These are phyloP conservation scores for Coccomyxa subellipsoidea DNA, from an alignment of 163 green algal species.

Conservation along the genomic window DNA sequence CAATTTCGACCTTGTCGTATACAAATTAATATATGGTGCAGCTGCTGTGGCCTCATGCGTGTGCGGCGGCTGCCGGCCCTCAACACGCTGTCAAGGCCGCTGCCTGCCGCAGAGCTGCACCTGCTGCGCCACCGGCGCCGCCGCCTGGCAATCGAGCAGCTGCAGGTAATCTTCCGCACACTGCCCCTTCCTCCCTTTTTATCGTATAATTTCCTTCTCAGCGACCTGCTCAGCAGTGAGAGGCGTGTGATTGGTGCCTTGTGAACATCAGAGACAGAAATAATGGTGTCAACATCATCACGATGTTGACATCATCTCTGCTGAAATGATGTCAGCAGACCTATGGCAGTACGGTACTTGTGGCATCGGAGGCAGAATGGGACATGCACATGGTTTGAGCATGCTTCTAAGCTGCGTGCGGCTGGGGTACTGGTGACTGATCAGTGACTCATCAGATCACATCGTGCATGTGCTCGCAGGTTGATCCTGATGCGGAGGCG, in stretches of 20 bases:
- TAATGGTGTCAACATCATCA: no score
- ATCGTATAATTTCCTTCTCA: not conserved
- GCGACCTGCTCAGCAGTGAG: not conserved
- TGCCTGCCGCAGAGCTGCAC: constrained; percentile 35
- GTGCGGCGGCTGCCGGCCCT: constrained; percentile 41
- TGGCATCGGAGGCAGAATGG: no score
- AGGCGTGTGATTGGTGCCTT: not conserved
- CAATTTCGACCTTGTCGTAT: not conserved
- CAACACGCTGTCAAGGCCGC: constrained; percentile 37
- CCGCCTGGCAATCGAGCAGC: not conserved
- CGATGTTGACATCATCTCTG: no score
- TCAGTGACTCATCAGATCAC: no score
- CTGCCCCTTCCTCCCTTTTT: not conserved
- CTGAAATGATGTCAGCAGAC: no score
- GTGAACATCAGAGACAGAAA: not conserved
- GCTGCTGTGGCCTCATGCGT: constrained; percentile 45
- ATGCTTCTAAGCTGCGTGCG: not conserved
- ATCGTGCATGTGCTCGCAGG: not conserved
- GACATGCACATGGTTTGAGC: no score
- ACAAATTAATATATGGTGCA: constrained; percentile 10
- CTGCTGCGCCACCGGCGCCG: constrained; percentile 38
- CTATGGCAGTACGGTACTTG: no score
- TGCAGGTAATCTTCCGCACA: not conserved
- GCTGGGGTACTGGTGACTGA: not conserved
- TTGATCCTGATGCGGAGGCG: constrained; percentile 9